Base-by-base conservation (phyloP, 2,329 filamentous ascomycete genomes). In the Ascochyta fabae region DNA sequence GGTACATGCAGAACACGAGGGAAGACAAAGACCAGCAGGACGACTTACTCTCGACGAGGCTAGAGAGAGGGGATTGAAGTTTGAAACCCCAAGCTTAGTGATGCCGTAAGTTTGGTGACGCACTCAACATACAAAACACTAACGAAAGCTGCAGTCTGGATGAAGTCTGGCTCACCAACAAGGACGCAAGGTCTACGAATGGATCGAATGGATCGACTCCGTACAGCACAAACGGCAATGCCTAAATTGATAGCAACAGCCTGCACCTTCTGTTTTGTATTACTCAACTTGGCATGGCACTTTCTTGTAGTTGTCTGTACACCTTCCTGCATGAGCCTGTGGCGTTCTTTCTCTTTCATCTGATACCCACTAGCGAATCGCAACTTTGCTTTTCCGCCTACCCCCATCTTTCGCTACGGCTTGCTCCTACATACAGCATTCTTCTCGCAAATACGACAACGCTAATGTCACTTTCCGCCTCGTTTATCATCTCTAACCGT, bases 1-100 rank as follows among this genome's bases (percentile, higher is more conserved):
- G 7, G 40, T 68, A 6, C 53, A 61, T 8, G 39, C 52, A 8
- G 53, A 56, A 7, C 52, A 34, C 33, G 40, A 56, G 26, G 62
- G 59, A 2, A 49, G 50, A 34, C 52, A 54, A 26, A 44, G 31
- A 33, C 29, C 39, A 24, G 48, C 27, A 22, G 63, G 66, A 22
- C 61, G 85, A 40, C 87, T 85, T 62, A 92, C 88, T 0, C 70
- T 92, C 26, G 90, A 94, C 62, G 89, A 93, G 73, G 82, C 85
- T 54, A 83, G 84, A 56, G 90, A 94, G 69, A 85, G 84, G 67
- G 90, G 88, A 0, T 71, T 87, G 72, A 80, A 79, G 43, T 96
- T 92, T 74, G 80, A 92, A 44, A 95, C 94, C 65, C 91, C 91
- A 2, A 94, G 86, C 70, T 77, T 96, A 10, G 79, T 88, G 4